phyloP scores from a whole-genome alignment of 441 rosid genomes.

The Francoa sonchifolia region DNA sequence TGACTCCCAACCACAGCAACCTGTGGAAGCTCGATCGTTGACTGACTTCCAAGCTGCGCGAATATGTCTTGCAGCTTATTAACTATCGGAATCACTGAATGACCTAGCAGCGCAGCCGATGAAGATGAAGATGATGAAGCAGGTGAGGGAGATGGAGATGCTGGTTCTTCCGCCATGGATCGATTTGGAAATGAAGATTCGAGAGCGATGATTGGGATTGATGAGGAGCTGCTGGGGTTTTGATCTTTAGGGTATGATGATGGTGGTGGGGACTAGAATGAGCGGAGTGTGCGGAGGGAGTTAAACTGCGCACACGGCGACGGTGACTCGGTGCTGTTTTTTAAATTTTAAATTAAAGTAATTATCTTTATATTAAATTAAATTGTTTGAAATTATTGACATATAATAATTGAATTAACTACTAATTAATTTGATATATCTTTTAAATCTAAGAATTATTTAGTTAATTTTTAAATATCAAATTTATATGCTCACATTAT shows the following conservation, averaged over 20 bases:
- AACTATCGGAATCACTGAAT: slow-evolving; percentile 83
- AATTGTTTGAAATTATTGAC: no score
- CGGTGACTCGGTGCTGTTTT: no score
- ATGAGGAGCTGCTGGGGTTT: neutral
- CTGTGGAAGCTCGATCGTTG: slow-evolving; percentile 68
- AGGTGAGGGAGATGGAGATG: slow-evolving; percentile 13
- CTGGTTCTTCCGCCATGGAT: slow-evolving; percentile 38
- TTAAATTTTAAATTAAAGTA: no score
- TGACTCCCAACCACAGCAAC: slow-evolving; percentile 72
- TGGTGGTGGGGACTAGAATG: slow-evolving; percentile 5
- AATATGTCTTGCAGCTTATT: slow-evolving; percentile 93
- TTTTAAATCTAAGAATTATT: no score
- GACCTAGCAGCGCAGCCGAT: slow-evolving; percentile 40
- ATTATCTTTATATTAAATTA: no score
- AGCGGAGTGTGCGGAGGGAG: slow-evolving; percentile 1
- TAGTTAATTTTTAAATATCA: no score
- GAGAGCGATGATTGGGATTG: neutral
- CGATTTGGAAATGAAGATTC: slow-evolving; percentile 5
- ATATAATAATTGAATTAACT: no score
- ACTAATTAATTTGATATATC: no score
- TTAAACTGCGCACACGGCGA: slow-evolving; percentile 13
- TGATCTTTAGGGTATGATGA: neutral
- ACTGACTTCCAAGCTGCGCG: slow-evolving; percentile 73
- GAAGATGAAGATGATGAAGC: no score
- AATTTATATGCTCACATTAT: no score